A percentile compares a stretch with the other conserved stretches of the same genome.
Evolutionary conservation across 768 basidiomycete species (phyloP).

Genomic region (Boletus rubroflammeus): DNA sequence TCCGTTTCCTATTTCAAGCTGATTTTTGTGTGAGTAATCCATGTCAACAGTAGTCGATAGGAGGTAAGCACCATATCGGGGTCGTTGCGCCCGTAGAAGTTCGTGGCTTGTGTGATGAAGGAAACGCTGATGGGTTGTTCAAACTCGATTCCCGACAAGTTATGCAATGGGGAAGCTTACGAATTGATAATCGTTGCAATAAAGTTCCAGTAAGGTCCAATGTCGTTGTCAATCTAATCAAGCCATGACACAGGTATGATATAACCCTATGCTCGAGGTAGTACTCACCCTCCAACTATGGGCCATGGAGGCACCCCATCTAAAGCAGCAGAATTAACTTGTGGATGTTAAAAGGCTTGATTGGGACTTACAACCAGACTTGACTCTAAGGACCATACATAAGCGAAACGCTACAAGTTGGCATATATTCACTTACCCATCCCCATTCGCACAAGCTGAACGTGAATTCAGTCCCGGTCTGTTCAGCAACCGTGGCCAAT

Average conservation of each 20-base stretch:
- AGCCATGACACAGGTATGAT: background rate
- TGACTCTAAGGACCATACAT: constrained; percentile 39
- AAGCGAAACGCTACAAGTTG: background rate
- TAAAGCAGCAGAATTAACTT: constrained; percentile 15
- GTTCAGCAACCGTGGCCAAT: constrained; percentile 42
- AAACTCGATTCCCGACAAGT: background rate
- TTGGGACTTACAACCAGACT: constrained; percentile 56
- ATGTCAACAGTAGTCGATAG: background rate
- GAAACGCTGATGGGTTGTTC: constrained; percentile 45
- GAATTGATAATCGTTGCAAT: constrained; percentile 51
- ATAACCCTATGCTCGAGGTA: background rate
- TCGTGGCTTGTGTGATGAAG: constrained; percentile 56
- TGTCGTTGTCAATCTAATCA: constrained; percentile 15
- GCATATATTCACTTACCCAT: constrained; percentile 38
- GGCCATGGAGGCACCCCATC: constrained; percentile 32
- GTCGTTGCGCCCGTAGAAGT: constrained; percentile 65
- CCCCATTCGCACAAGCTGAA: constrained; percentile 71
- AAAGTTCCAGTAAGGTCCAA: constrained; percentile 46
- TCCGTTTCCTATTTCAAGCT: constrained; percentile 66
- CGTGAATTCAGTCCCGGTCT: constrained; percentile 49
- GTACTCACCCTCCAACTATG: constrained; percentile 44
- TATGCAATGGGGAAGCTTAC: constrained; percentile 29
- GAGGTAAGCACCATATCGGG: constrained; percentile 51
- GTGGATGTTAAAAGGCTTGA: constrained; percentile 15
- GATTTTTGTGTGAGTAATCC: constrained; percentile 2